Base-by-base conservation (phyloP, 179 eudicot genomes). In the Carnegiea gigantea region DNA sequence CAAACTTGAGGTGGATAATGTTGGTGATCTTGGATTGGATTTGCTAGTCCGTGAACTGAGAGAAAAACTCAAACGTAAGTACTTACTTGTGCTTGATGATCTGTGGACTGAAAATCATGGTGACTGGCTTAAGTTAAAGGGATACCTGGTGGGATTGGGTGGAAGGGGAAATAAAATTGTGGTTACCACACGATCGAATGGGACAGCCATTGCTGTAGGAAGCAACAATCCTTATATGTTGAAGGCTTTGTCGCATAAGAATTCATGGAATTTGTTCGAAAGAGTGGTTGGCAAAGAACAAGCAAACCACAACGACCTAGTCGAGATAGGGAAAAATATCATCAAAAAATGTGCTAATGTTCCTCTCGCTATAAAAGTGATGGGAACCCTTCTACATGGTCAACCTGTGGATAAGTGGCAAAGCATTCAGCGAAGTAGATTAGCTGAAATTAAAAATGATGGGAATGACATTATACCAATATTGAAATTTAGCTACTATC, bases 101-200 rank as follows among this genome's bases (percentile, higher is more conserved):
- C 3, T 33, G 3, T 33, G 36, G 36, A 33, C 36, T 3, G 36
- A 33, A 2, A 3, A 33, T 33, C 36, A 28, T 0, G 30, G 0
- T 28, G 30, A 28, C 30, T 28, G 30, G 30, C 4, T 62, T 5
- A 23, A 49, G 30, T 36, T 83, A 18, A 74, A 14, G 51, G 28
- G 1, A 0, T 1, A 73, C 6, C 75, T 83, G 17, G 60, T 18
- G 44, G 21, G 8, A 5, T 38, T 40, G 17, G 82, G 70, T 18
- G 70, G 26, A 2, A 83, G 9, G 67, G 75, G 78, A 11, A 78
- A 64, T 46, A 83, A 59, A 49, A 14, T 78, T 78, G 3, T 83
- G 2, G 85, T 83, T 38, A 83, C 82, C 2, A 78, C 78, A 10
- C 80, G 78, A 0, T 83, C 78, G 3, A n/a, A 13, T 9, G 13